Conservation (phyloP, 2,329 filamentous ascomycete species). For the Venturia aucupariae region DNA sequence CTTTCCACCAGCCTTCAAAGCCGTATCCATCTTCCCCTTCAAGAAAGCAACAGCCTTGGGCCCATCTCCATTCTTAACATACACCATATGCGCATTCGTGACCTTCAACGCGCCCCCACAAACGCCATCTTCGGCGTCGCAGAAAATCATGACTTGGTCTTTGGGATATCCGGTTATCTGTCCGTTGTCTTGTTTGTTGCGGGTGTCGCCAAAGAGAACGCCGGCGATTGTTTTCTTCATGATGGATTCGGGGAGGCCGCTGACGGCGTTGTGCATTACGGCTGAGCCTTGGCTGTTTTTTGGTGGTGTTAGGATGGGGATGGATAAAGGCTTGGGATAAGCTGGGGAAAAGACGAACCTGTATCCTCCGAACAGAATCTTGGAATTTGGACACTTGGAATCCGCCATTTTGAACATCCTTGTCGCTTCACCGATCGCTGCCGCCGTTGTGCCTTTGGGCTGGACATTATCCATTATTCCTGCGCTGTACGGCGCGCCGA, state of each 20-base stretch:
- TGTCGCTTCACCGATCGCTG: constrained; percentile 34
- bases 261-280: constrained; percentile 27
- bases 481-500: constrained; percentile 34
- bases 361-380: constrained; percentile 35
- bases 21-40: constrained; percentile 3
- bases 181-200: constrained; percentile 30
- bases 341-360: constrained; percentile 32
- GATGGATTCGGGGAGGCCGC: constrained; percentile 20
- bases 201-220: constrained; percentile 39
- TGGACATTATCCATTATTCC: constrained; percentile 29
- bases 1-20: neutral
- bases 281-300: constrained; percentile 26
- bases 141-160: constrained; percentile 39
- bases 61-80: constrained; percentile 7
- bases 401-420: constrained; percentile 32
- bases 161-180: constrained; percentile 33
- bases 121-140: constrained; percentile 42
- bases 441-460: constrained; percentile 28
- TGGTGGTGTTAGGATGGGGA: constrained; percentile 16
- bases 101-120: constrained; percentile 36
- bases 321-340: constrained; percentile 22
- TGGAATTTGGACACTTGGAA: constrained; percentile 35
- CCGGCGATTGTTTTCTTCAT: constrained; percentile 30
- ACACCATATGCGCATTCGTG: constrained; percentile 14
- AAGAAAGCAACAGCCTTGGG: constrained; percentile 7